Conservation (phyloP, 495 filamentous ascomycete genomes). For the Schizothecium vesticola region DNA sequence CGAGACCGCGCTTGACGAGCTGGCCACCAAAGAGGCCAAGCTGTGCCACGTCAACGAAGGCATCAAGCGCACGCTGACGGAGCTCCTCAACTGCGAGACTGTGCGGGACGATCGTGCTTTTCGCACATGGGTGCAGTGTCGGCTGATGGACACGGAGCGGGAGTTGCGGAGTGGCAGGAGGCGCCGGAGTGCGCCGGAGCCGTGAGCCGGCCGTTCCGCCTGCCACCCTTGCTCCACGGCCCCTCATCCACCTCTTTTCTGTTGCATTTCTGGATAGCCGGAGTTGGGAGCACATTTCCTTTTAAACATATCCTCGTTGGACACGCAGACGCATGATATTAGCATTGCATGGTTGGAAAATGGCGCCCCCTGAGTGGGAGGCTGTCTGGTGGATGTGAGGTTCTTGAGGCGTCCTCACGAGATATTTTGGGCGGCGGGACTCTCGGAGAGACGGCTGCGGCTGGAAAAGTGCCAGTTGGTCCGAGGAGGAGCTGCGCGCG, state of each 20-base stretch:
- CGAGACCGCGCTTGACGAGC: constrained; percentile 33
- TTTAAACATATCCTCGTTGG: not conserved
- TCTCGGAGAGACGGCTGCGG: not conserved
- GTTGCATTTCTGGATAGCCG: not conserved
- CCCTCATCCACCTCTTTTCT: not conserved
- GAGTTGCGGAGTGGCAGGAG: constrained; percentile 48
- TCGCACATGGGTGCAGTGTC: constrained; percentile 57
- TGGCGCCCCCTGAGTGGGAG: not conserved
- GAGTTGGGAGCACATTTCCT: not conserved
- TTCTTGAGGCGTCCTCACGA: not conserved
- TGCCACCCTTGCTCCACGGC: not conserved
- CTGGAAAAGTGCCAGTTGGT: not conserved
- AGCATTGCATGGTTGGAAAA: not conserved
- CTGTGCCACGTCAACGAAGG: constrained; percentile 57
- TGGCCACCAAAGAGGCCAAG: constrained; percentile 48
- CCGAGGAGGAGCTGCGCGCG: not conserved
- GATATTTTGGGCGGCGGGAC: not conserved
- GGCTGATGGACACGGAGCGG: constrained; percentile 59
- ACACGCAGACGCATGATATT: not conserved
- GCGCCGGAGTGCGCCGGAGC: constrained; percentile 34
- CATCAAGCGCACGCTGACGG: constrained; percentile 60
- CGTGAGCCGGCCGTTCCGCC: constrained; percentile 6
- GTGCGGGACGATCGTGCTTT: constrained; percentile 51
- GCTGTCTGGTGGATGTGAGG: not conserved
- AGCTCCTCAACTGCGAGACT: constrained; percentile 58